These are phyloP conservation scores for Flaveria ramosissima DNA, from an alignment of 129 eudicot genomes.

Conservation along the genomic window DNA sequence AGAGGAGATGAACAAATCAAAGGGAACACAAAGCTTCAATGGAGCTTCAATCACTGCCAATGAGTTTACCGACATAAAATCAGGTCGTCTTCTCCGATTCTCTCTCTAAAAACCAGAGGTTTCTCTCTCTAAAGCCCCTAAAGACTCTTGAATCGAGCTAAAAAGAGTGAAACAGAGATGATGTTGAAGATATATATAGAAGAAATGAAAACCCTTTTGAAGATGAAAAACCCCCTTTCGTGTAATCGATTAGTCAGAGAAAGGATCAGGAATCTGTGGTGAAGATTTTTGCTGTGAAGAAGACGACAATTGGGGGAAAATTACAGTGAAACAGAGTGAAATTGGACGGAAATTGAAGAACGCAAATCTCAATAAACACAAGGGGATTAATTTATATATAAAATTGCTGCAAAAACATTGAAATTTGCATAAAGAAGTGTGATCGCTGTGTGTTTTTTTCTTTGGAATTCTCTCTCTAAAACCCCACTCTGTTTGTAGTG, in stretches of 20 bases:
- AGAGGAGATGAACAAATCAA: conserved; percentile 29
- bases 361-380: conserved; percentile 43
- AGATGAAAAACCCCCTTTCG: conserved; percentile 10
- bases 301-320: conserved; percentile 33
- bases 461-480: conserved; percentile 27
- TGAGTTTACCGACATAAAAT: conserved; percentile 66
- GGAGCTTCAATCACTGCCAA: conserved; percentile 61
- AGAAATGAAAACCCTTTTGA: conserved; percentile 13
- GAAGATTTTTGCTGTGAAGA: conserved; percentile 30
- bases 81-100: conserved; percentile 27
- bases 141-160: conserved; percentile 12
- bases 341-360: neutral
- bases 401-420: conserved; percentile 25
- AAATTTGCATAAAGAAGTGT: conserved; percentile 33
- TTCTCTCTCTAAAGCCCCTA: conserved; percentile 35
- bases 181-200: conserved; percentile 37
- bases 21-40: conserved; percentile 48
- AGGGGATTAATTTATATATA: conserved; percentile 28
- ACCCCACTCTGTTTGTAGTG: conserved; percentile 25
- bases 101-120: conserved; percentile 16
- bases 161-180: conserved; percentile 36
- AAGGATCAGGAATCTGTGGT: conserved; percentile 60
- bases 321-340: neutral
- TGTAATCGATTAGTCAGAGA: conserved; percentile 20
- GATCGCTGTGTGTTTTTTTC: conserved; percentile 39